These are phyloP conservation scores for Penicillium sp. DNA, from an alignment of 2,329 filamentous ascomycete species.

Conservation along the genomic window DNA sequence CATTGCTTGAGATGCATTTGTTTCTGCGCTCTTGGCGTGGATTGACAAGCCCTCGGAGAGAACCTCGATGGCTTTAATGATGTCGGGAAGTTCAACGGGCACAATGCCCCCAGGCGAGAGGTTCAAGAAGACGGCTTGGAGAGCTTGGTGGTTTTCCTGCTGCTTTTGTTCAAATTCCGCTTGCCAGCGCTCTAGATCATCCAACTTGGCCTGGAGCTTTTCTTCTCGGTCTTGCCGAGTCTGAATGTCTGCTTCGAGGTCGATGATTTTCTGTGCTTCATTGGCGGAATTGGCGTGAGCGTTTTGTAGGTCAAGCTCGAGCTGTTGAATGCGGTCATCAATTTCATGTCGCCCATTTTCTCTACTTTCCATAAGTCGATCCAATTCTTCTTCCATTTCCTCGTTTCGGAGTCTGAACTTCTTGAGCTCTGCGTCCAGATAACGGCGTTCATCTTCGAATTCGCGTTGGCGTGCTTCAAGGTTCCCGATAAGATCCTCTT, in stretches of 20 bases:
- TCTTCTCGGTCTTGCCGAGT: slow-evolving; percentile 53
- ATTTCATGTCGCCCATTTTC: slow-evolving; percentile 75
- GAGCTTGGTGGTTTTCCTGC: slow-evolving; percentile 53
- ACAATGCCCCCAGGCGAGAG: slow-evolving; percentile 54
- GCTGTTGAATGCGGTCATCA: slow-evolving; percentile 65
- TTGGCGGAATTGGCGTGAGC: slow-evolving; percentile 50
- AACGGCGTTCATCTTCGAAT: slow-evolving; percentile 79
- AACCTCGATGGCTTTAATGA: slow-evolving; percentile 61
- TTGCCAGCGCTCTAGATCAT: slow-evolving; percentile 53
- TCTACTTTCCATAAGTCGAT: slow-evolving; percentile 75
- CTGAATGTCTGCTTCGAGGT: slow-evolving; percentile 59
- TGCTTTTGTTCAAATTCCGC: slow-evolving; percentile 53
- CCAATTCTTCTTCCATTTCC: slow-evolving; percentile 88
- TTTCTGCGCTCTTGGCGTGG: slow-evolving; percentile 61
- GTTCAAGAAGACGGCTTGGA: slow-evolving; percentile 61
- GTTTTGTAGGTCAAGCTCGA: slow-evolving; percentile 70
- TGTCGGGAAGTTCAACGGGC: slow-evolving; percentile 57
- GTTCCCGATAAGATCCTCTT: slow-evolving; percentile 90
- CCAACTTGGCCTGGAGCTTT: slow-evolving; percentile 40
- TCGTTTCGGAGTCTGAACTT: slow-evolving; percentile 74
- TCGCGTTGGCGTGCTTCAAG: slow-evolving; percentile 90
- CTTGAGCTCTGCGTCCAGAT: slow-evolving; percentile 76
- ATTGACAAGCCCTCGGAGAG: slow-evolving; percentile 59
- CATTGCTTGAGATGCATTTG: slow-evolving; percentile 59
- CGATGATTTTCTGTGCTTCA: slow-evolving; percentile 39